phyloP scores from a whole-genome alignment of 257 asterid species.

The Forsythia suspensa region DNA sequence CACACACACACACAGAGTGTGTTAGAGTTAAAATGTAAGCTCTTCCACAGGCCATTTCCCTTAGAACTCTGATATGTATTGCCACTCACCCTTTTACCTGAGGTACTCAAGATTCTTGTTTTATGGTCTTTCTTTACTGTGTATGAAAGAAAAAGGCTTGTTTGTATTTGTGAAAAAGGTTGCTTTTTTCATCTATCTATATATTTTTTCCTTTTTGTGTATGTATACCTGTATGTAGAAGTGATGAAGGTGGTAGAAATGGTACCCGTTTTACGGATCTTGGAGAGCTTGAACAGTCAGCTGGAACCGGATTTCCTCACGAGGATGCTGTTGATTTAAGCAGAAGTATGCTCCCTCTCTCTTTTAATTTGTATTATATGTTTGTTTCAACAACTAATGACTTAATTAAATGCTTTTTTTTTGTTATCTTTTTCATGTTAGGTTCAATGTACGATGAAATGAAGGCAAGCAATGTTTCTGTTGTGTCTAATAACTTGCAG shows the following conservation, averaged over 20 bases:
- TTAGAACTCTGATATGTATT: constrained; percentile 51
- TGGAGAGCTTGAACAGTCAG: constrained; percentile 65
- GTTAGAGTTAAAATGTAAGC: constrained; percentile 47
- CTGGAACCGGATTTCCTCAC: constrained; percentile 39
- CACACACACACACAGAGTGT: constrained; percentile 14
- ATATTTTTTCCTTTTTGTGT: background rate
- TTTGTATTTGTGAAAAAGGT: background rate
- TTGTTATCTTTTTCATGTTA: constrained; percentile 3
- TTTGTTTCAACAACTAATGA: too few species aligned
- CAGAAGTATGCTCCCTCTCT: constrained; percentile 40
- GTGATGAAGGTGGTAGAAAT: constrained; percentile 45
- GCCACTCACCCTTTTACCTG: constrained; percentile 63
- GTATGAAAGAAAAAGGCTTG: background rate
- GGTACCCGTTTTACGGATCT: constrained; percentile 46
- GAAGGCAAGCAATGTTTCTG: constrained; percentile 51
- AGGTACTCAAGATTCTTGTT: constrained; percentile 37
- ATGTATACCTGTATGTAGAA: constrained; percentile 34
- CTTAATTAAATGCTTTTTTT: too few species aligned
- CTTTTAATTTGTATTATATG: too few species aligned
- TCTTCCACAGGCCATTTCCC: constrained; percentile 32
- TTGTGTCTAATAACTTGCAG: constrained; percentile 40
- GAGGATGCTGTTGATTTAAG: constrained; percentile 55
- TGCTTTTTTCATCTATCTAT: too few species aligned
- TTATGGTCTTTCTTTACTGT: background rate
- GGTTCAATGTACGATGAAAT: constrained; percentile 48